phyloP scores from a whole-genome alignment of 306 rosid species.

The Lathyrus oleraceus region DNA sequence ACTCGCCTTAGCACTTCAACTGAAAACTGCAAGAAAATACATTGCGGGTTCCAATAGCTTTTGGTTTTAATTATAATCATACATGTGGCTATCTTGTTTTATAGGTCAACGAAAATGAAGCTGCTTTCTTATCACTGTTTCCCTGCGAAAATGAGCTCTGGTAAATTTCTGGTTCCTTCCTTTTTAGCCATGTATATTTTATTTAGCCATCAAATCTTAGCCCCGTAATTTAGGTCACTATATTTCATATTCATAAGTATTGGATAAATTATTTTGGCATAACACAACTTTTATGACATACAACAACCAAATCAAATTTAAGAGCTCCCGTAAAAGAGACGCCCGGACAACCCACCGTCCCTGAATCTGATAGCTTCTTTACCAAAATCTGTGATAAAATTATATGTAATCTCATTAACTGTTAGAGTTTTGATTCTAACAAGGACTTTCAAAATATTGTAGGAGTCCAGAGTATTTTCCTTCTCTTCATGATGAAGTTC shows the following conservation, averaged over 20 bases:
- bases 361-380: conserved; percentile 29
- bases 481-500: conserved; percentile 75
- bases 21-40: conserved; percentile 5
- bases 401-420: conserved; percentile 7
- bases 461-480: conserved; percentile 74
- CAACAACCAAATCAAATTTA: conserved; percentile 18
- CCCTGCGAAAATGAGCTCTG: conserved; percentile 62
- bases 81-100: conserved; percentile 37
- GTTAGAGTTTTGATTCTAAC: conserved; percentile 20
- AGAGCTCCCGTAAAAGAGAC: background rate
- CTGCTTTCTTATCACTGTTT: conserved; percentile 63
- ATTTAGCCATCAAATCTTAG: conserved; percentile 30
- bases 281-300: conserved; percentile 2
- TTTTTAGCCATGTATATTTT: conserved; percentile 22
- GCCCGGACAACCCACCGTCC: conserved; percentile 19
- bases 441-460: conserved; percentile 30
- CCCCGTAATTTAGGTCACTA: conserved; percentile 3
- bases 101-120: conserved; percentile 73
- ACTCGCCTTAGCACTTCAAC: background rate
- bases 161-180: conserved; percentile 48
- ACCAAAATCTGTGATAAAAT: background rate
- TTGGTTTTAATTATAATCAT: conserved; percentile 23
- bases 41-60: conserved; percentile 15
- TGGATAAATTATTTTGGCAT: conserved; percentile 15
- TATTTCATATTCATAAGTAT: conserved; percentile 1